These are phyloP conservation scores for Amorphotheca resinae DNA, from an alignment of 495 filamentous ascomycete genomes.

Conservation along the genomic window DNA sequence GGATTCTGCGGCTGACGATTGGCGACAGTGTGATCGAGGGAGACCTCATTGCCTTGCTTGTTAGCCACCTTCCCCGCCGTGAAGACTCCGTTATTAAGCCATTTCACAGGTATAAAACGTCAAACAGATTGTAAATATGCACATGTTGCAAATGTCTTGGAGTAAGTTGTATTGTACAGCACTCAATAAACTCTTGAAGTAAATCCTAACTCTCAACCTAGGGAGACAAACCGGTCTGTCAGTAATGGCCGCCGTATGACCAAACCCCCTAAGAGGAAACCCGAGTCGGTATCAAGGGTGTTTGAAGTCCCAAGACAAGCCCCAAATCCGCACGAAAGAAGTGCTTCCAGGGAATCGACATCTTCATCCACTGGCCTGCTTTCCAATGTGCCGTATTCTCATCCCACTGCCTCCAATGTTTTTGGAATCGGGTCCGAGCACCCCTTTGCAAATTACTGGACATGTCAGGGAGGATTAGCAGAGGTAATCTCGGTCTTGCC, in stretches of 20 bases:
- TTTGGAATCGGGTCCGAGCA: slow-evolving; percentile 58
- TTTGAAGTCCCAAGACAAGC: slow-evolving; percentile 12
- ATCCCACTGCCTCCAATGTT: slow-evolving; percentile 48
- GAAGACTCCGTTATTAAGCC: neutral
- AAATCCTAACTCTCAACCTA: slow-evolving; percentile 10
- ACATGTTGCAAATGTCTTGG: slow-evolving; percentile 52
- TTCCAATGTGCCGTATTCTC: slow-evolving; percentile 53
- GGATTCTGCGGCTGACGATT: slow-evolving; percentile 2
- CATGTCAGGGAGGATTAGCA: slow-evolving; percentile 52
- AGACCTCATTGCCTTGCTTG: slow-evolving; percentile 54
- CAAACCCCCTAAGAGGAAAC: slow-evolving; percentile 38
- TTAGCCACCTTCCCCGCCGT: slow-evolving; percentile 21
- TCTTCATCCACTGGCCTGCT: slow-evolving; percentile 39
- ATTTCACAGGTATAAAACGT: slow-evolving; percentile 42
- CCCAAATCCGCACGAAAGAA: slow-evolving; percentile 11
- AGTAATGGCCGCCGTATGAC: slow-evolving; percentile 44
- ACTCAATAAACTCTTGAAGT: neutral
- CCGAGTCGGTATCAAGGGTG: slow-evolving; percentile 13
- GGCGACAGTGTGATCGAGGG: slow-evolving; percentile 40
- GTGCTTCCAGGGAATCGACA: slow-evolving; percentile 11
- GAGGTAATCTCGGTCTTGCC: slow-evolving; percentile 61
- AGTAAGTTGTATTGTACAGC: slow-evolving; percentile 31
- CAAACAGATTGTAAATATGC: slow-evolving; percentile 59
- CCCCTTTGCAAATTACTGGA: slow-evolving; percentile 68
- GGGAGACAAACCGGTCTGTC: slow-evolving; percentile 35